A percentile compares a stretch with the other conserved stretches of the same genome.
These are phyloP conservation scores for Leishmania martiniquensis DNA, from an alignment of 208 protist genomes.

Conservation along the genomic window DNA sequence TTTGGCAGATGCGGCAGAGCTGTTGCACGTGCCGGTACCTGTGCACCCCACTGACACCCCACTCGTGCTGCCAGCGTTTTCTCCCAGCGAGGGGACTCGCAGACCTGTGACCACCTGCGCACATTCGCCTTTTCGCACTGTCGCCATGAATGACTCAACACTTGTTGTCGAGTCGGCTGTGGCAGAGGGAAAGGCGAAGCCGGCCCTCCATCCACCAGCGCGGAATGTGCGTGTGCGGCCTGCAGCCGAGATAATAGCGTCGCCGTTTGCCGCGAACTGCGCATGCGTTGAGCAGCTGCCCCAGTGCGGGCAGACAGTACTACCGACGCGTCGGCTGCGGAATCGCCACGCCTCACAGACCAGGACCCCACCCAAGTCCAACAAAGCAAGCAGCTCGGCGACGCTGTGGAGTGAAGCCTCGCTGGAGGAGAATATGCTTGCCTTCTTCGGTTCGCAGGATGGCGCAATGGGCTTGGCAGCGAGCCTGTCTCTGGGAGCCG, in stretches of 20 bases:
- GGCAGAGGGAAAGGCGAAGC: slow-evolving; percentile 9
- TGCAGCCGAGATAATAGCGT: slow-evolving; percentile 2
- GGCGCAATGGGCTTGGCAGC: background rate
- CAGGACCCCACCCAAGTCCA: background rate
- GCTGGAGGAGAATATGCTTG: slow-evolving; percentile 20
- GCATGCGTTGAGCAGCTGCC: slow-evolving; percentile 19
- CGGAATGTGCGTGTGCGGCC: background rate
- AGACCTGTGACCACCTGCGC: background rate
- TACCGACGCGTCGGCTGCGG: background rate
- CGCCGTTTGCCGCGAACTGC: slow-evolving; percentile 30
- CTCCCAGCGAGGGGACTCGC: background rate
- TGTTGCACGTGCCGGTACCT: background rate
- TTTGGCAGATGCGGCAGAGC: background rate
- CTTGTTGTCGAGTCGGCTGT: background rate
- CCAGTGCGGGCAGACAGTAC: slow-evolving; percentile 6
- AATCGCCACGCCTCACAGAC: background rate
- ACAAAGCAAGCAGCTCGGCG: background rate
- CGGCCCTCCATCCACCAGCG: slow-evolving; percentile 13
- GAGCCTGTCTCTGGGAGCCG: background rate
- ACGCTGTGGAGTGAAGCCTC: slow-evolving; percentile 22
- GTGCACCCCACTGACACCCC: background rate
- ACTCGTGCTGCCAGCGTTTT: background rate
- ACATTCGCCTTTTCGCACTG: background rate
- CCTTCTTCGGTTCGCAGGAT: slow-evolving; percentile 26
- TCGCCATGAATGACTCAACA: no score